Evolutionary conservation across 2,329 filamentous ascomycete species (phyloP).

Genomic region (Geosmithia putterillii): DNA sequence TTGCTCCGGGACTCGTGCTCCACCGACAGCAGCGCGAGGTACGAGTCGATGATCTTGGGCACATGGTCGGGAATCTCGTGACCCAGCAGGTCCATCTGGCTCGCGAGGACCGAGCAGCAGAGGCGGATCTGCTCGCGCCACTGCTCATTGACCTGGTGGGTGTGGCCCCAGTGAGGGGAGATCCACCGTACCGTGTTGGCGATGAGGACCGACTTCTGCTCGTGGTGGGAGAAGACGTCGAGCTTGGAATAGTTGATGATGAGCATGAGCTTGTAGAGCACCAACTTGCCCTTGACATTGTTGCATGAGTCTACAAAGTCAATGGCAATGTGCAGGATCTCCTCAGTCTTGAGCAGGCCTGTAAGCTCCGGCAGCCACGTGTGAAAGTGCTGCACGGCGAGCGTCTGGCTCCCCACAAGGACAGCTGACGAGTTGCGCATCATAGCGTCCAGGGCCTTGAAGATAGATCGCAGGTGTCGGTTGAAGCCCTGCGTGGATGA

Average conservation of each 20-base stretch:
- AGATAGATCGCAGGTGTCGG: slow-evolving; percentile 72
- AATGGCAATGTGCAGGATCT: slow-evolving; percentile 82
- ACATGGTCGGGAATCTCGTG: slow-evolving; percentile 81
- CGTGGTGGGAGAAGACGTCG: slow-evolving; percentile 66
- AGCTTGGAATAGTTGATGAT: slow-evolving; percentile 85
- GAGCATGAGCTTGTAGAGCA: slow-evolving; percentile 83
- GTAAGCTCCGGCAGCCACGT: slow-evolving; percentile 90
- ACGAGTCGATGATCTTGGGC: slow-evolving; percentile 83
- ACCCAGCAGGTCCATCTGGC: slow-evolving; percentile 66
- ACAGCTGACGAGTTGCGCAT: slow-evolving; percentile 82
- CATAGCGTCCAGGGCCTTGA: slow-evolving; percentile 77
- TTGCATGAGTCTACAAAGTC: slow-evolving; percentile 90
- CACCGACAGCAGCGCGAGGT: slow-evolving; percentile 57
- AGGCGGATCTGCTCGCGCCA: slow-evolving; percentile 89
- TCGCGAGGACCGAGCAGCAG: slow-evolving; percentile 85
- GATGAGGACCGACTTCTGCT: slow-evolving; percentile 61
- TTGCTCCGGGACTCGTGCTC: slow-evolving; percentile 44
- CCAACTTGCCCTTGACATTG: slow-evolving; percentile 76
- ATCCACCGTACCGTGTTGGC: slow-evolving; percentile 85
- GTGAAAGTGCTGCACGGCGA: slow-evolving; percentile 93
- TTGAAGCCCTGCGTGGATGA: slow-evolving; percentile 62
- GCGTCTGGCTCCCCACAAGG: slow-evolving; percentile 84
- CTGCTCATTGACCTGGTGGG: slow-evolving; percentile 61
- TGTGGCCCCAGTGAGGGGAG: slow-evolving; percentile 81
- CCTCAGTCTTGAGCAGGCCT: slow-evolving; percentile 63